These are phyloP conservation scores for Baudoinia panamericana DNA, from an alignment of 495 filamentous ascomycete genomes.

Conservation along the genomic window DNA sequence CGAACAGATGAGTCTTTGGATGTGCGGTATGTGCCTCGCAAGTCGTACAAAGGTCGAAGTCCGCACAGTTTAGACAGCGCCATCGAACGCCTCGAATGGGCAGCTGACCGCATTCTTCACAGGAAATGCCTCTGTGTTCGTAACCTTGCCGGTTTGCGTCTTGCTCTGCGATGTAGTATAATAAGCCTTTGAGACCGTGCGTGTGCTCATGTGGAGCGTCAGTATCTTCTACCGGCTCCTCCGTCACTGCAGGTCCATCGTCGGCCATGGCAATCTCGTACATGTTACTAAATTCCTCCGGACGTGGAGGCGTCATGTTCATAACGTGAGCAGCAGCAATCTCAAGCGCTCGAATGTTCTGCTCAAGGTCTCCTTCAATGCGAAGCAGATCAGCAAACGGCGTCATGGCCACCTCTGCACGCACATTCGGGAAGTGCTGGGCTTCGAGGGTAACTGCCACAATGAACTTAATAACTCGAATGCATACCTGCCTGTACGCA, in stretches of 20 bases:
- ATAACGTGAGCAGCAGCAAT: too few relatives aligned
- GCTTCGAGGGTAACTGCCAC: too few relatives aligned
- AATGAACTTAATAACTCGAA: too few relatives aligned
- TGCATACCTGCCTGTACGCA: too few relatives aligned
- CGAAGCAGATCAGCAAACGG: not conserved
- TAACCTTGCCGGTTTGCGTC: constrained; percentile 72
- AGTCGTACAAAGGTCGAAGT: constrained; percentile 72
- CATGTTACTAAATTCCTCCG: too few relatives aligned
- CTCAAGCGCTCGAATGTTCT: too few relatives aligned
- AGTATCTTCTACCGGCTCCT: constrained; percentile 4
- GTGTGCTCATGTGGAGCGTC: constrained; percentile 29
- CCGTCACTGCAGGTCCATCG: not conserved
- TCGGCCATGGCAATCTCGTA: not conserved
- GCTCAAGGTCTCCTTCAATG: not conserved
- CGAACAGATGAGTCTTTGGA: constrained; percentile 87
- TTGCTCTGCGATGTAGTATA: constrained; percentile 44
- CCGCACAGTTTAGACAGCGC: constrained; percentile 33
- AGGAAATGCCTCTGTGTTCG: constrained; percentile 86
- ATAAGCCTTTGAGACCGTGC: constrained; percentile 28
- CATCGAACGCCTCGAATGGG: constrained; percentile 13
- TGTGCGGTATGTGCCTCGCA: constrained; percentile 61
- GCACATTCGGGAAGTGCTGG: too few relatives aligned
- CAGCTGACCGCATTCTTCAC: constrained; percentile 43
- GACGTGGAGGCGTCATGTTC: too few relatives aligned
- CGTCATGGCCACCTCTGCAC: too few relatives aligned